Evolutionary conservation across 2,329 filamentous ascomycete species (phyloP).

Genomic region (Chalaropsis thielavioides): DNA sequence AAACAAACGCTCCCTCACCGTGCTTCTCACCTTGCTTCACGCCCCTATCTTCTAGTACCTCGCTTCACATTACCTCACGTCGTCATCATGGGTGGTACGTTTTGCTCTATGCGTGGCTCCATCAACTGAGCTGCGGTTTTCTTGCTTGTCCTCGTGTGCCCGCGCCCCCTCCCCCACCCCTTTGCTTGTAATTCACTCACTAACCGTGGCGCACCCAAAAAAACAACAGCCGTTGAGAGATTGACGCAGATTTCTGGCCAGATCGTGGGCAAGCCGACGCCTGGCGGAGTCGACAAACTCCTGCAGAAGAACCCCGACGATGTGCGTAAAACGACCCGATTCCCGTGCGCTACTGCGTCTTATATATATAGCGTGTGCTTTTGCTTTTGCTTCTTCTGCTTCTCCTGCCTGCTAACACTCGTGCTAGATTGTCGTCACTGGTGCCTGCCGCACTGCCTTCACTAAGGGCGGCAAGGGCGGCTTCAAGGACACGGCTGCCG

Average conservation of each 20-base stretch:
- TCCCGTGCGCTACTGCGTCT: too few species aligned
- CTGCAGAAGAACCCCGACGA: constrained; percentile 54
- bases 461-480: constrained; percentile 86
- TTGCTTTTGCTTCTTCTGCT: background rate
- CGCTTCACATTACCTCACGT: background rate
- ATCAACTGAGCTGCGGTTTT: too few species aligned
- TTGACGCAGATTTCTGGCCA: constrained; percentile 48
- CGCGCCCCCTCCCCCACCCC: background rate
- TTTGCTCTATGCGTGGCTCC: too few species aligned
- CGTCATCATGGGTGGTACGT: constrained; percentile 15
- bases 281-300: constrained; percentile 39
- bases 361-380: too few species aligned
- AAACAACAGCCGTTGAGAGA: constrained; percentile 37
- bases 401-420: background rate
- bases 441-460: constrained; percentile 78
- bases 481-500: constrained; percentile 85
- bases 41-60: background rate
- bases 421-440: constrained; percentile 68
- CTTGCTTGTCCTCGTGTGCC: too few species aligned
- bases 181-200: background rate
- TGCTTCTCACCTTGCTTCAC: background rate
- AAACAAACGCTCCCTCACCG: too few species aligned
- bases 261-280: constrained; percentile 44
- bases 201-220: background rate
- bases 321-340: constrained; percentile 29